These are phyloP conservation scores for Fusarium virguliforme DNA, from an alignment of 2,329 filamentous ascomycete genomes.

Conservation along the genomic window DNA sequence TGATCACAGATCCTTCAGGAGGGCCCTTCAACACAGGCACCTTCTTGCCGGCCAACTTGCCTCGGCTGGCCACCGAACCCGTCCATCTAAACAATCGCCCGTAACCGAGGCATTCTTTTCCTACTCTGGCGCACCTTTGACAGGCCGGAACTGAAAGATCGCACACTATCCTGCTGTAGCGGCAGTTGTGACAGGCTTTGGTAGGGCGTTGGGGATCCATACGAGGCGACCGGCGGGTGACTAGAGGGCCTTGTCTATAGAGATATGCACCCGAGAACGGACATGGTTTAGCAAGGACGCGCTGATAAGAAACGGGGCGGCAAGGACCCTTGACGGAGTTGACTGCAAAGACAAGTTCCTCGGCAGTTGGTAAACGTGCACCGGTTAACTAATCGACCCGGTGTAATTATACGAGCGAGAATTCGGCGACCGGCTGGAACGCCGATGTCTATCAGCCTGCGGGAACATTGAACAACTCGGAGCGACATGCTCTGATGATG, in stretches of 20 bases:
- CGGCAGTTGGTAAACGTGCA: neutral
- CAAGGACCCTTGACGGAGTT: neutral
- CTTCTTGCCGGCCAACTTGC: constrained; percentile 11
- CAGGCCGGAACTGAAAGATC: constrained; percentile 18
- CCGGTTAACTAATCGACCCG: neutral
- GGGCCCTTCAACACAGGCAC: neutral
- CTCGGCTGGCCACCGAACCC: constrained; percentile 10
- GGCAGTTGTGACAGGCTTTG: constrained; percentile 26
- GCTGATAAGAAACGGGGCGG: constrained; percentile 7
- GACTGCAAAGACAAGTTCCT: neutral
- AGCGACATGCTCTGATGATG: neutral
- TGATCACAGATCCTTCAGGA: neutral
- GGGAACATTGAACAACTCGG: neutral
- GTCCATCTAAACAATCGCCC: constrained; percentile 19
- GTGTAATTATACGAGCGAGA: constrained; percentile 7
- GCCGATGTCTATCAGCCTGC: no score
- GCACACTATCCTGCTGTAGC: constrained; percentile 11
- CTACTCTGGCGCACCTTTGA: constrained; percentile 3
- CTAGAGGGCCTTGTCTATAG: neutral
- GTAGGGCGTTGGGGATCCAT: constrained; percentile 7
- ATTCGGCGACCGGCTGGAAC: neutral
- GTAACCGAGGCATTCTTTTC: constrained; percentile 18
- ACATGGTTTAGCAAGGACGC: neutral
- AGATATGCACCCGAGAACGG: neutral
- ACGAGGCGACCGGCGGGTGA: neutral